Percentiles rank a stretch among this genome's conserved stretches.
Conservation (phyloP, 768 basidiomycete species). For the Phaeolepiota aurea region DNA sequence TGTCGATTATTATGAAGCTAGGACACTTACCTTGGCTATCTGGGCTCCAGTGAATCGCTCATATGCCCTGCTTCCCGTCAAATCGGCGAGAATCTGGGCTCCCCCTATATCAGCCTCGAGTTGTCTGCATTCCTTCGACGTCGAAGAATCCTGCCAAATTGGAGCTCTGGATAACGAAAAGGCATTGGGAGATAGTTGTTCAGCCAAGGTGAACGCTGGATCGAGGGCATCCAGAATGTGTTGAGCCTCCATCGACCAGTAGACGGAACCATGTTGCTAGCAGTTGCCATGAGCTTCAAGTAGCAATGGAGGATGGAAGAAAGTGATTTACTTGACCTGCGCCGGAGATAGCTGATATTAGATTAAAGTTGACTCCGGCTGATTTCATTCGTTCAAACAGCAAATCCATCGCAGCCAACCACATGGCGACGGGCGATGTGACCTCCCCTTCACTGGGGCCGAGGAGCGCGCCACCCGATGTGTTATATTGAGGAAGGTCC, state of each 20-base stretch:
- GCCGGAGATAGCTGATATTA: slow-evolving; percentile 62
- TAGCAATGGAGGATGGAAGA: slow-evolving; percentile 1
- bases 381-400: slow-evolving; percentile 54
- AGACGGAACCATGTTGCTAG: slow-evolving; percentile 84
- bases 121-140: slow-evolving; percentile 61
- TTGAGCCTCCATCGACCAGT: slow-evolving; percentile 60
- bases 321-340: slow-evolving; percentile 57
- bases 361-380: slow-evolving; percentile 48
- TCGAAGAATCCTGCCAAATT: slow-evolving; percentile 92
- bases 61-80: slow-evolving; percentile 79
- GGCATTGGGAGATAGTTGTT: slow-evolving; percentile 54
- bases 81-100: slow-evolving; percentile 58
- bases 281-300: not conserved
- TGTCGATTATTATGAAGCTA: not conserved
- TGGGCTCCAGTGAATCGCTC: slow-evolving; percentile 87
- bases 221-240: slow-evolving; percentile 45
- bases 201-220: slow-evolving; percentile 36
- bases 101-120: slow-evolving; percentile 66
- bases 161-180: slow-evolving; percentile 65
- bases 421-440: slow-evolving; percentile 74
- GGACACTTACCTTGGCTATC: slow-evolving; percentile 54
- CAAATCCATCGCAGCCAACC: slow-evolving; percentile 80
- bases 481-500: slow-evolving; percentile 65
- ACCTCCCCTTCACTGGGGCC: slow-evolving; percentile 68
- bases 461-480: slow-evolving; percentile 54